Evolutionary conservation across 2,329 filamentous ascomycete genomes (phyloP).

Genomic region (Chalaropsis thielavioides): DNA sequence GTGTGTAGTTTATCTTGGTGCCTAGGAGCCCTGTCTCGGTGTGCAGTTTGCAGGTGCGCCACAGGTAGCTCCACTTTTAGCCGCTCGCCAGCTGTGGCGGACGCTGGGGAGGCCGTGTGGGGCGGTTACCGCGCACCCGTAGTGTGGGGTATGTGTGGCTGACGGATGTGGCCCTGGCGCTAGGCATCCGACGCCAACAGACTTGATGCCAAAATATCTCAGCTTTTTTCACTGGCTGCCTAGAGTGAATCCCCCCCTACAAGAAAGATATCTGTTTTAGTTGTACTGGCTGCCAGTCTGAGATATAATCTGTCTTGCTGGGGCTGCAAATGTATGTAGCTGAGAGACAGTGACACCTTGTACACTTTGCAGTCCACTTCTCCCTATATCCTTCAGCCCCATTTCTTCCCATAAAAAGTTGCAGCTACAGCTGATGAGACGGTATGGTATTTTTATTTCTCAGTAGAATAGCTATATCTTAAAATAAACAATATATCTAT

Average conservation of each 20-base stretch:
- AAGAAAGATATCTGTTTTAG: neutral
- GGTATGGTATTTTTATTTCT: too few relatives aligned
- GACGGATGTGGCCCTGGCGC: neutral
- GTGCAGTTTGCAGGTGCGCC: neutral
- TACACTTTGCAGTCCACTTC: too few relatives aligned
- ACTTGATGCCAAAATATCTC: too few relatives aligned
- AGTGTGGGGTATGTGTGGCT: neutral
- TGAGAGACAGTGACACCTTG: too few relatives aligned
- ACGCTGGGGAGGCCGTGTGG: neutral
- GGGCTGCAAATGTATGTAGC: too few relatives aligned
- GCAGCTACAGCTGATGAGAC: too few relatives aligned
- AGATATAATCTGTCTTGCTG: neutral
- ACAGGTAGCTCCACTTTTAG: neutral
- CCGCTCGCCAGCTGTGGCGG: neutral
- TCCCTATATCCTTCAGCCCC: too few relatives aligned
- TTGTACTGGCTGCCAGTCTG: neutral
- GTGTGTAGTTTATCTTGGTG: constrained; percentile 3
- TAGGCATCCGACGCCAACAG: neutral
- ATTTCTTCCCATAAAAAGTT: too few relatives aligned
- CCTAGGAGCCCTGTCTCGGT: neutral
- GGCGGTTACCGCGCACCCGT: neutral
- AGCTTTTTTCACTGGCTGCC: neutral
- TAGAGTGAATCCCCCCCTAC: neutral
- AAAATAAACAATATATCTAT: too few relatives aligned
- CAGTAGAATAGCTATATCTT: too few relatives aligned